A percentile compares a stretch with the other conserved stretches of the same genome.
These are phyloP conservation scores for Pulveroboletus ravenelii DNA, from an alignment of 768 basidiomycete genomes.

Conservation along the genomic window DNA sequence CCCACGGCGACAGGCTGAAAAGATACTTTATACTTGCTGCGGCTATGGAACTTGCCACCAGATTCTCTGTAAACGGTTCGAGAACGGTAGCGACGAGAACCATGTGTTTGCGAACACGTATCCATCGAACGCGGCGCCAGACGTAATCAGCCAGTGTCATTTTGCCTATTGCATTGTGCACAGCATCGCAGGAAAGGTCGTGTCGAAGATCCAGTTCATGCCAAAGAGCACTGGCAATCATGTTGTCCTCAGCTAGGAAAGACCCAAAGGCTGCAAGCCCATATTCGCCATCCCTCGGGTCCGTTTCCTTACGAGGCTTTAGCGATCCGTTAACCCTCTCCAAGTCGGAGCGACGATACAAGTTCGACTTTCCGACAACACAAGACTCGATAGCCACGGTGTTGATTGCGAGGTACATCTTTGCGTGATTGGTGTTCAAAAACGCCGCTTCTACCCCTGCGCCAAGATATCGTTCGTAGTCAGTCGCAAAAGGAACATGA, in stretches of 20 bases:
- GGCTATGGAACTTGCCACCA: conserved; percentile 65
- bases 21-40: conserved; percentile 50
- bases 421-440: conserved; percentile 95
- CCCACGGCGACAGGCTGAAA: conserved; percentile 46
- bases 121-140: conserved; percentile 90
- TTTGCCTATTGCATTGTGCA: conserved; percentile 80
- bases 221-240: conserved; percentile 91
- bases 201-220: conserved; percentile 87
- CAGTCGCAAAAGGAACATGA: conserved; percentile 87
- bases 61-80: conserved; percentile 90
- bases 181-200: conserved; percentile 87
- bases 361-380: conserved; percentile 93
- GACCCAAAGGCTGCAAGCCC: conserved; percentile 81
- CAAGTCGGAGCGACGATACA: conserved; percentile 88
- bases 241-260: conserved; percentile 96
- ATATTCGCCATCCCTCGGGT: conserved; percentile 19
- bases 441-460: conserved; percentile 89
- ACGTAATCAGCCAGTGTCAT: conserved; percentile 86
- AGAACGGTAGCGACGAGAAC: conserved; percentile 77
- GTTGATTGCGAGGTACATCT: conserved; percentile 96
- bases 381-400: conserved; percentile 87
- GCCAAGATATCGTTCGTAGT: conserved; percentile 66
- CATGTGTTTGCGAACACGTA: conserved; percentile 95
- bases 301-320: conserved; percentile 37
- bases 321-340: conserved; percentile 68